phyloP scores from a whole-genome alignment of 805 yeast species.

The Candida xyloterini region DNA sequence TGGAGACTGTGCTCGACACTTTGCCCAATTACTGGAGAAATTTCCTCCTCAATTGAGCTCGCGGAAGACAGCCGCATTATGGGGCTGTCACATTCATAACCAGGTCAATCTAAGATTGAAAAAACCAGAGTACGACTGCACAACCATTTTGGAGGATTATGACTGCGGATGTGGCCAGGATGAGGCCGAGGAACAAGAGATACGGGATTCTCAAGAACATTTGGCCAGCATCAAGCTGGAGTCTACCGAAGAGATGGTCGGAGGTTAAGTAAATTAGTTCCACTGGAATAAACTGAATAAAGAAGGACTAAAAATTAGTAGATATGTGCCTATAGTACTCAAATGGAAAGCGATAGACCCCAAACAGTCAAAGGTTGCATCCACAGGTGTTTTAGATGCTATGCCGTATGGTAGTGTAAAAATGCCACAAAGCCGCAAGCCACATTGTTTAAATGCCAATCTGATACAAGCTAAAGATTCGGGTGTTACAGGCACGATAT shows the following conservation, averaged over 20 bases:
- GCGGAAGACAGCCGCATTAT: slow-evolving; percentile 78
- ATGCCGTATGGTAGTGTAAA: not conserved
- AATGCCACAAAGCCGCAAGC: not conserved
- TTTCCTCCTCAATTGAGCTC: slow-evolving; percentile 83
- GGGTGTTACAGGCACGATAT: not conserved
- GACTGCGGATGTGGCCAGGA: slow-evolving; percentile 94
- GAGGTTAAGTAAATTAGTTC: slow-evolving; percentile 16
- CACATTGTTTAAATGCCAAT: slow-evolving; percentile 1
- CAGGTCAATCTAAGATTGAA: slow-evolving; percentile 71
- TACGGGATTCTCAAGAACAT: slow-evolving; percentile 39
- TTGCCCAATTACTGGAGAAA: slow-evolving; percentile 60
- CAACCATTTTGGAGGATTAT: slow-evolving; percentile 80
- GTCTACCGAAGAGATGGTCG: slow-evolving; percentile 35
- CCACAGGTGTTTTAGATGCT: not conserved
- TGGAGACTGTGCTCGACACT: slow-evolving; percentile 95
- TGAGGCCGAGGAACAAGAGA: slow-evolving; percentile 52
- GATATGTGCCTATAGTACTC: not conserved
- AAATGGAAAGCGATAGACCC: not conserved
- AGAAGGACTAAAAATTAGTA: not conserved
- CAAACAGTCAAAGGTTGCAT: not conserved
- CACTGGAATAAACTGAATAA: no score
- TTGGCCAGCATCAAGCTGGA: slow-evolving; percentile 46
- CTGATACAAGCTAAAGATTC: slow-evolving; percentile 6
- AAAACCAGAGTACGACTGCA: slow-evolving; percentile 79
- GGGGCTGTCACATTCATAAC: slow-evolving; percentile 96